phyloP scores from a whole-genome alignment of 1,139 yeast genomes.

The Saccharomyces hybrid region DNA sequence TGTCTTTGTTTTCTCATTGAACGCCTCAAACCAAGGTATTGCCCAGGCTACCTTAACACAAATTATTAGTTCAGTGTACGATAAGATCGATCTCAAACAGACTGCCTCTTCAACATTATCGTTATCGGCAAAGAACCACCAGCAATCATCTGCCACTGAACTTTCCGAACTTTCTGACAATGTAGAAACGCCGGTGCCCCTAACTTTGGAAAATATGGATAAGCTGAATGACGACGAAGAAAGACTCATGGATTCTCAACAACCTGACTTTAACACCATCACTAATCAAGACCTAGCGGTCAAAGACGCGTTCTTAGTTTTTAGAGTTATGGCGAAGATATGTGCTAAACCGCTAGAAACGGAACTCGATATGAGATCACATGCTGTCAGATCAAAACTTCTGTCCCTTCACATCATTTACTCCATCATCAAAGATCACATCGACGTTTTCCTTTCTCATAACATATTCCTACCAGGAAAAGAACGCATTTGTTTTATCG shows the following conservation, averaged over 20 bases:
- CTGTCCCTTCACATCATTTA: constrained; percentile 83
- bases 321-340: constrained; percentile 89
- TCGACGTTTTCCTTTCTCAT: constrained; percentile 67
- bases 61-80: constrained; percentile 78
- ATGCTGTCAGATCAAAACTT: constrained; percentile 83
- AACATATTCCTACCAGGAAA: constrained; percentile 53
- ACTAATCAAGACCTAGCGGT: constrained; percentile 61
- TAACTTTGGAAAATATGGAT: constrained; percentile 55
- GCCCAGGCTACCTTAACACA: constrained; percentile 95
- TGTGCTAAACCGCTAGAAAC: constrained; percentile 76
- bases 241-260: constrained; percentile 44
- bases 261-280: constrained; percentile 30
- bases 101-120: constrained; percentile 6
- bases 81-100: constrained; percentile 44
- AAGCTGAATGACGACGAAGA: constrained; percentile 50
- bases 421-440: constrained; percentile 76
- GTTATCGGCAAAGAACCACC: neutral
- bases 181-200: constrained; percentile 26
- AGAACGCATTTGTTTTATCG: constrained; percentile 59
- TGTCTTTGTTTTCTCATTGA: constrained; percentile 76
- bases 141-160: constrained; percentile 1
- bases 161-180: neutral
- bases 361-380: constrained; percentile 81
- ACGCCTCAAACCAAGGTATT: constrained; percentile 78
- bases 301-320: constrained; percentile 86